Percentiles rank a stretch among this genome's conserved stretches.
These are phyloP conservation scores for Fusarium heterosporum DNA, from an alignment of 2,329 filamentous ascomycete species.

Conservation along the genomic window DNA sequence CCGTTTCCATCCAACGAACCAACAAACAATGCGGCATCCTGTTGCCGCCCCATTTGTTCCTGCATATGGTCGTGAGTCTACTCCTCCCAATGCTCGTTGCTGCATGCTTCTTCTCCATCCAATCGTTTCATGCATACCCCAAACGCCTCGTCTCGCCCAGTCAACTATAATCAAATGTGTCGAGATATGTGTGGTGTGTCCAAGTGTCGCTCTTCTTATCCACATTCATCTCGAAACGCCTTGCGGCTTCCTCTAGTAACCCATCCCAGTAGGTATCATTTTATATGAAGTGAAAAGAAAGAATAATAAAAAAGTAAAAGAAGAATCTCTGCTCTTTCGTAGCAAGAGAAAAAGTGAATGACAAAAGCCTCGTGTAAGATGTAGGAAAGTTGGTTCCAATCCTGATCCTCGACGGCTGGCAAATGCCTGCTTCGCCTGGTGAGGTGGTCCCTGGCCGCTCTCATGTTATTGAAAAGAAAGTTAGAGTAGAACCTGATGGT, in stretches of 20 bases:
- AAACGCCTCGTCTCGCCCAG: conserved; percentile 36
- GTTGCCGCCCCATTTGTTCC: conserved; percentile 42
- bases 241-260: conserved; percentile 57
- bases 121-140: conserved; percentile 37
- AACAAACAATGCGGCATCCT: conserved; percentile 29
- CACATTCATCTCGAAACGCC: conserved; percentile 49
- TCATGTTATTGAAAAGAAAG: conserved; percentile 39
- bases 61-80: conserved; percentile 41
- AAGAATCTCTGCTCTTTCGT: conserved; percentile 33
- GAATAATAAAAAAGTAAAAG: conserved; percentile 45
- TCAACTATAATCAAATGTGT: conserved; percentile 41
- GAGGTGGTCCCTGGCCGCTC: conserved; percentile 44
- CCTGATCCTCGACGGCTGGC: conserved; percentile 45
- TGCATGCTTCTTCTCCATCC: conserved; percentile 18
- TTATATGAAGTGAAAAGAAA: conserved; percentile 44
- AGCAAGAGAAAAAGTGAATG: conserved; percentile 43
- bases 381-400: conserved; percentile 10
- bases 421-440: conserved; percentile 55
- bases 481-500: conserved; percentile 36
- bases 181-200: conserved; percentile 45
- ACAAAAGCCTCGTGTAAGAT: conserved; percentile 17
- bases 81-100: conserved; percentile 1
- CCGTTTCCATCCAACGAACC: conserved; percentile 24
- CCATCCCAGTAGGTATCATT: conserved; percentile 53
- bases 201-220: conserved; percentile 49